A percentile compares a stretch with the other conserved stretches of the same genome.
Evolutionary conservation across 106 monocot genomes (phyloP).

Genomic region (Posidonia australis): DNA sequence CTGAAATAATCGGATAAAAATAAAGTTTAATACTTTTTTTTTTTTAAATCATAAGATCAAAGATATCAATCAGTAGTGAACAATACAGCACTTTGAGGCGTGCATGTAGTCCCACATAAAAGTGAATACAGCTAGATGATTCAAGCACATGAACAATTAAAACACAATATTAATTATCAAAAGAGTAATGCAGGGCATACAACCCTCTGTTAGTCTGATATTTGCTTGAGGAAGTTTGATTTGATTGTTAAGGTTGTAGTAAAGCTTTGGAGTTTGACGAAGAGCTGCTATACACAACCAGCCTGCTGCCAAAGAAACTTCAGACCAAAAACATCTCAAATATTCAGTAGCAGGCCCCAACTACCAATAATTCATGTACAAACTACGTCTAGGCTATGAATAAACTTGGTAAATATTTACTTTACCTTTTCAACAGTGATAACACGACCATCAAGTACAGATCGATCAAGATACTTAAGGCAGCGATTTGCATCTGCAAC

Average conservation of each 20-base stretch:
- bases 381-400: neutral
- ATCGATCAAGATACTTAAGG: conserved; percentile 66
- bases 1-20: conserved; percentile 17
- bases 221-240: conserved; percentile 44
- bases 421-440: conserved; percentile 93
- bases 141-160: neutral
- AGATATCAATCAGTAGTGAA: neutral
- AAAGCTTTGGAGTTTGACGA: conserved; percentile 58
- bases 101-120: neutral
- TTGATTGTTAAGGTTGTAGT: conserved; percentile 45
- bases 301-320: conserved; percentile 57
- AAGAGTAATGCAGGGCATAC: conserved; percentile 52
- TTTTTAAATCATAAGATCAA: neutral
- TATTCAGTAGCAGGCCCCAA: neutral
- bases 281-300: conserved; percentile 56
- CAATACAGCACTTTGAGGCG: no score
- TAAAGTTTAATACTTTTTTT: neutral
- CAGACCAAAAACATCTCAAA: conserved; percentile 26
- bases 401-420: neutral
- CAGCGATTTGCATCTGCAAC: conserved; percentile 57
- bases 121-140: neutral
- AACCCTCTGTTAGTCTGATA: conserved; percentile 36
- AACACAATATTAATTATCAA: neutral
- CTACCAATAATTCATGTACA: neutral
- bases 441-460: conserved; percentile 77